phyloP scores from a whole-genome alignment of 1,139 yeast species.

The Kurtzmaniella natalensis region DNA sequence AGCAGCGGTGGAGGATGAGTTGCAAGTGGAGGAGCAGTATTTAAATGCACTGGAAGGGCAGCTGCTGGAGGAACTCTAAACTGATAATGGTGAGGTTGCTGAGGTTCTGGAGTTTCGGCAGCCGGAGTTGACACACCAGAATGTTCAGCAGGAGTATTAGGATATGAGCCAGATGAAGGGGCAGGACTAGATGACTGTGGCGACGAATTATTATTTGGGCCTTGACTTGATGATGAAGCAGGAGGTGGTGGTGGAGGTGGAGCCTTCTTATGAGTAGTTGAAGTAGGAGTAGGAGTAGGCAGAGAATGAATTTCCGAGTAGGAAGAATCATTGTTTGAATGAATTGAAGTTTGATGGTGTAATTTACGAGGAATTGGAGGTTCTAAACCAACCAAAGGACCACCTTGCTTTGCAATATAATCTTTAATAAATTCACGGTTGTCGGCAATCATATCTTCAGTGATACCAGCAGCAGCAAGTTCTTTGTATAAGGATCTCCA shows the following conservation, averaged over 20 bases:
- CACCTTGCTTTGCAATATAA: conserved; percentile 73
- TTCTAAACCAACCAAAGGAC: conserved; percentile 79
- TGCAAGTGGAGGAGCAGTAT: conserved; percentile 9
- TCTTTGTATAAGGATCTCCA: conserved; percentile 77
- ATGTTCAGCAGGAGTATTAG: conserved; percentile 17
- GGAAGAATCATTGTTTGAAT: conserved; percentile 11
- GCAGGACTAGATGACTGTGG: conserved; percentile 10
- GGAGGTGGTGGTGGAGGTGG: conserved; percentile 49
- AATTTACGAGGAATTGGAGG: conserved; percentile 76
- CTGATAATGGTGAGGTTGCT: conserved; percentile 10
- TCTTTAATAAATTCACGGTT: conserved; percentile 78
- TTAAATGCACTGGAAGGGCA: conserved; percentile 1
- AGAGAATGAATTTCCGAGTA: conserved; percentile 8
- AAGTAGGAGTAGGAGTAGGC: conserved; percentile 8
- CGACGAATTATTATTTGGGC: conserved; percentile 11
- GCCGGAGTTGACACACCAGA: conserved; percentile 14
- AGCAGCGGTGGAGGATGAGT: conserved; percentile 12
- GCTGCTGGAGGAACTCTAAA: conserved; percentile 9
- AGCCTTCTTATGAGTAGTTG: conserved; percentile 30
- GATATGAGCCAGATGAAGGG: conserved; percentile 17
- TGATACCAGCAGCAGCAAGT: conserved; percentile 72
- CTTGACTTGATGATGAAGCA: conserved; percentile 7
- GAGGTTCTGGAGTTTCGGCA: conserved; percentile 8
- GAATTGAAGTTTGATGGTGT: conserved; percentile 19
- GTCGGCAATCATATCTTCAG: conserved; percentile 88